Conservation (phyloP, 257 asterid genomes). For the Solanum infundibuliforme region DNA sequence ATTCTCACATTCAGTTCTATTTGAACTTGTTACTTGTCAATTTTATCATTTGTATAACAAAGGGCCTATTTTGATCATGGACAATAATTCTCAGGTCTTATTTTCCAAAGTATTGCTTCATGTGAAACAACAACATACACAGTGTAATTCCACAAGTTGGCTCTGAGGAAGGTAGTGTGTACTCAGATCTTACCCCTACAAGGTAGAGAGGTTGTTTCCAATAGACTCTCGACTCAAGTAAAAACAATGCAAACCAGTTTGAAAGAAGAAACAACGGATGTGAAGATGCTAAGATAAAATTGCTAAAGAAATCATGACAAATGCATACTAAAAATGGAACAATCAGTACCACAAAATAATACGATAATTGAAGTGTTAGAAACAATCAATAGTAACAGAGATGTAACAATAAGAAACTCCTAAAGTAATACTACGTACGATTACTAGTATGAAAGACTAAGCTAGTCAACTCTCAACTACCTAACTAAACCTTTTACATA, state of each 20-base stretch:
- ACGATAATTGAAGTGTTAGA: not conserved
- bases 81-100: not conserved
- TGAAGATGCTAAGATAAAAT: not conserved
- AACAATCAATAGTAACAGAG: not conserved
- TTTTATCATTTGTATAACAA: not conserved
- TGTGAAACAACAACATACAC: not conserved
- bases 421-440: not conserved
- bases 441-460: no score
- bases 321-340: not conserved
- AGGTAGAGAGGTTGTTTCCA: not conserved
- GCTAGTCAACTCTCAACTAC: not conserved
- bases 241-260: no score
- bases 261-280: not conserved
- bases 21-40: not conserved
- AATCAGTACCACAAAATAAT: not conserved
- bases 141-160: no score
- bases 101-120: not conserved
- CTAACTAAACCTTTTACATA: not conserved
- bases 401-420: not conserved
- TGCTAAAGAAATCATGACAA: not conserved
- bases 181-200: not conserved
- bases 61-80: not conserved
- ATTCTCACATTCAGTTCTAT: not conserved
- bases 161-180: rapidly evolving
- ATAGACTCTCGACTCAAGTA: not conserved